A percentile compares a stretch with the other conserved stretches of the same genome.
phyloP scores from a whole-genome alignment of 768 basidiomycete species.

The Paxillus involutus region DNA sequence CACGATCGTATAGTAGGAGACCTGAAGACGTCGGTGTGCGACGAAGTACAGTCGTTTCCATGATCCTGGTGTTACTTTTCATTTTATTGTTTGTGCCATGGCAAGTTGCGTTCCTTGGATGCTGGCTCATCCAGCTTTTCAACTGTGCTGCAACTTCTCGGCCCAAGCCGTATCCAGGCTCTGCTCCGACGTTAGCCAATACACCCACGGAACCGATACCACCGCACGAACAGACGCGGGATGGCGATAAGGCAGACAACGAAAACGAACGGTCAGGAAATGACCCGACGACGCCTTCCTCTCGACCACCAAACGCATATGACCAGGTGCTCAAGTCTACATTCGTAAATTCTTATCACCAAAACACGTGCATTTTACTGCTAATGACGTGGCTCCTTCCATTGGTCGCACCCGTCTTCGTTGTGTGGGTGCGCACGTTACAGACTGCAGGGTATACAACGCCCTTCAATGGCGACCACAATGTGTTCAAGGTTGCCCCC shows the following conservation, averaged over 20 bases:
- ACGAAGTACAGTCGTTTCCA: conserved; percentile 54
- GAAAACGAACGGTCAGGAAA: conserved; percentile 12
- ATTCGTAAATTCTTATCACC: conserved; percentile 37
- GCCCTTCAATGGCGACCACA: conserved; percentile 83
- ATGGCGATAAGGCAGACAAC: neutral
- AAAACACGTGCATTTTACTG: conserved; percentile 63
- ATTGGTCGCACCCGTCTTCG: conserved; percentile 70
- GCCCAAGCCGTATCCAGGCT: conserved; percentile 17
- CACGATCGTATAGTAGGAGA: conserved; percentile 9
- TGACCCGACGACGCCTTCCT: neutral
- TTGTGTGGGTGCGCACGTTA: conserved; percentile 88
- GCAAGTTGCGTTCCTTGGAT: conserved; percentile 88
- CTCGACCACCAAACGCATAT: neutral
- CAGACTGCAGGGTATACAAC: conserved; percentile 75
- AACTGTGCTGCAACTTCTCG: conserved; percentile 48
- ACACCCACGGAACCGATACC: conserved; percentile 28
- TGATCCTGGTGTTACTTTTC: conserved; percentile 58
- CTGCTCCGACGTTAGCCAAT: conserved; percentile 23
- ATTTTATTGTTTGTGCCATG: conserved; percentile 82
- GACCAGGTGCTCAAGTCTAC: neutral
- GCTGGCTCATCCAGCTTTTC: conserved; percentile 76
- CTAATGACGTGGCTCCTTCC: conserved; percentile 84
- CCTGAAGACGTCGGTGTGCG: conserved; percentile 39
- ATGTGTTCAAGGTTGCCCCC: conserved; percentile 61
- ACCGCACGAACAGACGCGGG: conserved; percentile 1